Base-by-base conservation (phyloP, 2,329 filamentous ascomycete species). In the Acrodontium crateriforme region DNA sequence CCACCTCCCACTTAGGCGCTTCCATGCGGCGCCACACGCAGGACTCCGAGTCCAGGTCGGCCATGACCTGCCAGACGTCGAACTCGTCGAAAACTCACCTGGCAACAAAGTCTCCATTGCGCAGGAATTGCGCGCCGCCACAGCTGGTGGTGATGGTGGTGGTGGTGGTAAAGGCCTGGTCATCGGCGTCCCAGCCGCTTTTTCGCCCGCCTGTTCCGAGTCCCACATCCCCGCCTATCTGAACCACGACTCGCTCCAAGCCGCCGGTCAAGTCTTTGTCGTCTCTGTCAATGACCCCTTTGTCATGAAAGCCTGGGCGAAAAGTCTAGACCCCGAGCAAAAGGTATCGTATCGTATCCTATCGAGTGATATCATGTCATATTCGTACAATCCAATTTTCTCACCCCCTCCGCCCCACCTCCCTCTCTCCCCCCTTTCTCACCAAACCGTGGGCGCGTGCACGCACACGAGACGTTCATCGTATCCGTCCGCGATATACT, bases 251-350 rank as follows among this genome's bases (percentile, higher is more conserved):
- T 73, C 76, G 53, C 67, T 91, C 44, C 80, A 80, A 60, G 65
- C 76, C 35, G 82, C 80, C 16, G 85, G 84, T 26, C 67, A 78
- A 47, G 80, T 93, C 24, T 92, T 91, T 48, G 82, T 95, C 21
- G 74, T 95, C 31, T 75, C 80, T 10, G 85, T 94, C 51, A 95
- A 95, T 53, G 87, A 95, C 53, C 72, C 84, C 12, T 94, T 94
- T 53, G 85, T 93, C 24, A 93, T 85, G 70, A 91, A 91, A 58
- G 85, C 84, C 4, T 94, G 85, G 84, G 74, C 62, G 25, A 70
- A 78, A 38, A 64, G 71, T 36, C 67, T 94, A 23, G 84, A 94
- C 54, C 79, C 83, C 8, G 61, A 67, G 5, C 69, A 71, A 42
- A 67, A 73, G 81, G 77, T 35, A 80, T 80, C 27, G 83, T 91